Evolutionary conservation across 2,329 filamentous ascomycete species (phyloP).

Genomic region (Ophiostoma montium): DNA sequence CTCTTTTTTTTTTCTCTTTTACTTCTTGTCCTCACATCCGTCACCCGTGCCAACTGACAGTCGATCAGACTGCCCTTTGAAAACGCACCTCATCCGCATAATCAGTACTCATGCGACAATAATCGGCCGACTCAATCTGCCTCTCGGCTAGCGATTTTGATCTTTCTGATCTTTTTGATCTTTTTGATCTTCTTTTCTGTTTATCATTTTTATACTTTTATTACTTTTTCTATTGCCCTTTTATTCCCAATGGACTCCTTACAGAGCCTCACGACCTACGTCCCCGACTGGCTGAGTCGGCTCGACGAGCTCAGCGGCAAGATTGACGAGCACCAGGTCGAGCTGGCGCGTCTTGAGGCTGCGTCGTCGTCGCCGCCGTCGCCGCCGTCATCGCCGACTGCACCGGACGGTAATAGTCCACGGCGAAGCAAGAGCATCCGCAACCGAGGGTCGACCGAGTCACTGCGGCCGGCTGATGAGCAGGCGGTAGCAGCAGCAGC

Average conservation of each 20-base stretch:
- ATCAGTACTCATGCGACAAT: no score
- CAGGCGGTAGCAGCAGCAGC: background rate
- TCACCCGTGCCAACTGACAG: no score
- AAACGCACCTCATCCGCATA: no score
- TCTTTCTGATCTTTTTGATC: background rate
- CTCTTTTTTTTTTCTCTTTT: background rate
- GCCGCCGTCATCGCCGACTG: no score
- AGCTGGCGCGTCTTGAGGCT: conserved; percentile 32
- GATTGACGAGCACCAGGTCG: conserved; percentile 46
- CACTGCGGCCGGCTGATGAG: conserved; percentile 16
- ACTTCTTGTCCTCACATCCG: background rate
- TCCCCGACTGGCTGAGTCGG: conserved; percentile 45
- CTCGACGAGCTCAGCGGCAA: conserved; percentile 47
- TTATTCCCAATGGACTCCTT: conserved; percentile 37
- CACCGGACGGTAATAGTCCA: no score
- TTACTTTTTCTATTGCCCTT: background rate
- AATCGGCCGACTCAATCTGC: no score
- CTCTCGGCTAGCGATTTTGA: background rate
- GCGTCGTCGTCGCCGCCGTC: no score
- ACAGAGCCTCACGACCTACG: conserved; percentile 36
- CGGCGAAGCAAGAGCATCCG: conserved; percentile 16
- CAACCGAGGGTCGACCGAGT: conserved; percentile 17
- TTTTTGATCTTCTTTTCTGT: background rate
- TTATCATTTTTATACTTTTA: background rate
- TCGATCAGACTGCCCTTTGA: no score